Percentiles rank a stretch among this genome's conserved stretches.
Evolutionary conservation across 1,284 basidiomycete species (phyloP).

Genomic region (Ceratobasidium sp.): DNA sequence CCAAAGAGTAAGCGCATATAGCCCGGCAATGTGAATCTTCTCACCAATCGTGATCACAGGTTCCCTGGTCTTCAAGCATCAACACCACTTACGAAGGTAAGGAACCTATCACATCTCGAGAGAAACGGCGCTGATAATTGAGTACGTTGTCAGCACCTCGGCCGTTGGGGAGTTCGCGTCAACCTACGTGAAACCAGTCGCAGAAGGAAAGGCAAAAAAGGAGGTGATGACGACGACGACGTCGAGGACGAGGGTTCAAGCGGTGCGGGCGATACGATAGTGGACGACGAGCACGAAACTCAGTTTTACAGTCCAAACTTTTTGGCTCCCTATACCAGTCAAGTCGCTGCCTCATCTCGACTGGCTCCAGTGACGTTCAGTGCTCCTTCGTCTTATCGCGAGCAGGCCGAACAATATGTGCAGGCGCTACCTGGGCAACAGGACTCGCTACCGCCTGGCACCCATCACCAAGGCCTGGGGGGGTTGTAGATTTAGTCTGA

Average conservation of each 20-base stretch:
- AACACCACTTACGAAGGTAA: conserved; percentile 80
- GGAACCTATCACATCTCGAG: conserved; percentile 30
- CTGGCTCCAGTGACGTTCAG: conserved; percentile 18
- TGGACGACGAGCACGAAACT: conserved; percentile 32
- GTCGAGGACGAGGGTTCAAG: conserved; percentile 48
- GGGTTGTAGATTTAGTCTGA: background rate
- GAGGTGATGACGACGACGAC: conserved; percentile 47
- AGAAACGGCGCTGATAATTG: background rate
- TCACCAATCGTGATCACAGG: conserved; percentile 36
- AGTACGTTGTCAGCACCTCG: conserved; percentile 65
- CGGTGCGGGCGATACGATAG: conserved; percentile 35
- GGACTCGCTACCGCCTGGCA: background rate
- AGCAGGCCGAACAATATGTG: background rate
- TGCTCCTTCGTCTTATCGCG: conserved; percentile 8
- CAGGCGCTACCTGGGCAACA: background rate
- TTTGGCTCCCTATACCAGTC: conserved; percentile 23
- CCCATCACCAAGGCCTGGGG: background rate
- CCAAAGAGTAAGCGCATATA: conserved; percentile 65
- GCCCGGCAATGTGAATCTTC: background rate
- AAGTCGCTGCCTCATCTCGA: background rate
- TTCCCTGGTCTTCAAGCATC: conserved; percentile 80
- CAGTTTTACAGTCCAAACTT: conserved; percentile 34
- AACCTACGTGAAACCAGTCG: conserved; percentile 79
- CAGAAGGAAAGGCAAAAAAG: conserved; percentile 52
- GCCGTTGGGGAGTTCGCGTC: conserved; percentile 75